phyloP scores from a whole-genome alignment of 441 rosid genomes.

The Brassica hybrid region DNA sequence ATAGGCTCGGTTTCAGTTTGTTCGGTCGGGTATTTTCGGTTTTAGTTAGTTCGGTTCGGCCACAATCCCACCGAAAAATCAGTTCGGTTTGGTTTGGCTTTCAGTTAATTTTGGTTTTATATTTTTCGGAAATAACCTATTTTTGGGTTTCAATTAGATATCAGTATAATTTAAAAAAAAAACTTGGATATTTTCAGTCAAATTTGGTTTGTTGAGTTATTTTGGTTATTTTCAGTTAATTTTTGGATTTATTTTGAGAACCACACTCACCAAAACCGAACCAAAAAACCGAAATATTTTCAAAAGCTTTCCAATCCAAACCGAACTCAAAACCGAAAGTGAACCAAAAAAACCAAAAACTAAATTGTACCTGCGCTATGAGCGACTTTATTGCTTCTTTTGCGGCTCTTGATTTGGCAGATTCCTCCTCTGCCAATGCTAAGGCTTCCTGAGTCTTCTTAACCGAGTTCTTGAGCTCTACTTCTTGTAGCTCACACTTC shows the following conservation, averaged over 20 bases:
- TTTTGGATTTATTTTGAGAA: too few relatives aligned
- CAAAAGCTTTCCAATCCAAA: background rate
- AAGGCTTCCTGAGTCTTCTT: too few relatives aligned
- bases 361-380: constrained; percentile 71
- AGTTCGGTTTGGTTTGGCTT: background rate
- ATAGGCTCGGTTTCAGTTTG: background rate
- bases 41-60: background rate
- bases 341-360: too few relatives aligned
- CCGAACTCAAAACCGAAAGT: background rate
- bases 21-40: too few relatives aligned
- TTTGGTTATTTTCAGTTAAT: background rate
- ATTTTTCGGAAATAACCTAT: background rate
- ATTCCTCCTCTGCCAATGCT: too few relatives aligned
- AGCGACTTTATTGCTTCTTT: too few relatives aligned
- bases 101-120: background rate
- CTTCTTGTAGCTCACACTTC: too few relatives aligned
- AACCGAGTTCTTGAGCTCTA: too few relatives aligned
- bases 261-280: too few relatives aligned
- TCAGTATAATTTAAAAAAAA: background rate
- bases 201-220: background rate
- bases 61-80: background rate
- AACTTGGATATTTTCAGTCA: background rate
- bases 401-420: too few relatives aligned
- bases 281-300: too few relatives aligned
- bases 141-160: background rate